phyloP scores from a whole-genome alignment of 768 basidiomycete genomes.

The Tephrocybe sp. region DNA sequence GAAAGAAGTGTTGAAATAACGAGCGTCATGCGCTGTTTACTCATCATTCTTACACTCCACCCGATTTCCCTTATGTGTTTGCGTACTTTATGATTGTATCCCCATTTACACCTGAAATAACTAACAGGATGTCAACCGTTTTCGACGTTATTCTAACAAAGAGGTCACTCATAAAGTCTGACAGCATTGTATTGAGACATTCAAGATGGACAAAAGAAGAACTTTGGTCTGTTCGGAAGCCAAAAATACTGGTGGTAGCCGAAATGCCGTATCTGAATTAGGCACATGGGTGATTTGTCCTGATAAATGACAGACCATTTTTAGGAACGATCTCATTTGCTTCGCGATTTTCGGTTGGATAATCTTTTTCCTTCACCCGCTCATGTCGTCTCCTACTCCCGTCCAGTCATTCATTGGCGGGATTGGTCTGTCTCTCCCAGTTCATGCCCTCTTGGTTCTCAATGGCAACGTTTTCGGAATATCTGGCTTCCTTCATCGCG shows the following conservation, averaged over 20 bases:
- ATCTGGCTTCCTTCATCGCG: constrained; percentile 59
- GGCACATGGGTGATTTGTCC: constrained; percentile 9
- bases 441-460: constrained; percentile 50
- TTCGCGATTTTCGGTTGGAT: background rate
- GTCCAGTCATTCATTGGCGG: constrained; percentile 58
- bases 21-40: too few species aligned
- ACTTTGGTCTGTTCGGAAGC: background rate
- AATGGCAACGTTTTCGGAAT: constrained; percentile 61
- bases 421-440: constrained; percentile 48
- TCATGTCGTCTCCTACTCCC: constrained; percentile 44
- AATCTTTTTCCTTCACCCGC: background rate
- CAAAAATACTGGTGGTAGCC: background rate
- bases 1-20: too few species aligned
- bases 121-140: too few species aligned
- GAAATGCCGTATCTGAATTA: background rate
- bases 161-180: too few species aligned
- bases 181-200: too few species aligned
- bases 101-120: too few species aligned
- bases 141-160: too few species aligned
- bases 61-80: too few species aligned
- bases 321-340: too few species aligned
- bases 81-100: too few species aligned
- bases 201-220: too few species aligned
- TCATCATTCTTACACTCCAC: too few species aligned
- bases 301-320: background rate